These are phyloP conservation scores for Chaetomiaceae sp. DNA, from an alignment of 2,329 filamentous ascomycete genomes.

Conservation along the genomic window DNA sequence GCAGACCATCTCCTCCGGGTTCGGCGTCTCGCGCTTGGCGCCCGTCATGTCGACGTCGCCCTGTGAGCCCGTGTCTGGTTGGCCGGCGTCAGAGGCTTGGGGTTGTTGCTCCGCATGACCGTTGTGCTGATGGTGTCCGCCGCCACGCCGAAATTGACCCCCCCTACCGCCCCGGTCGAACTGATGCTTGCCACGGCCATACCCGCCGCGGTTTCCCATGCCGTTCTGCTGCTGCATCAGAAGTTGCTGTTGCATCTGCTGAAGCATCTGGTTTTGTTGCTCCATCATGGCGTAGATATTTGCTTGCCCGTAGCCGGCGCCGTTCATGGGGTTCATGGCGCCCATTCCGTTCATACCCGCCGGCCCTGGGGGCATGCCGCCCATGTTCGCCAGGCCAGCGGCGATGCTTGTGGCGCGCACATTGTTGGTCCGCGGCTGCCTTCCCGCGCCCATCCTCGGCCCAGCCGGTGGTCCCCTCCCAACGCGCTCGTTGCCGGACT, in stretches of 20 bases:
- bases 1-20: slow-evolving; percentile 68
- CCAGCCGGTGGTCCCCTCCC: slow-evolving; percentile 67
- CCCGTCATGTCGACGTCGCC: slow-evolving; percentile 58
- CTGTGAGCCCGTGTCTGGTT: slow-evolving; percentile 35
- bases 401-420: slow-evolving; percentile 48
- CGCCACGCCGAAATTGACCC: slow-evolving; percentile 49
- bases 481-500: slow-evolving; percentile 71
- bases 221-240: slow-evolving; percentile 46
- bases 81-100: slow-evolving; percentile 34
- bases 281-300: slow-evolving; percentile 73
- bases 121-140: slow-evolving; percentile 40
- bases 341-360: slow-evolving; percentile 37
- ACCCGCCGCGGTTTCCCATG: slow-evolving; percentile 35
- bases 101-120: slow-evolving; percentile 33
- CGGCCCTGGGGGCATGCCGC: slow-evolving; percentile 36
- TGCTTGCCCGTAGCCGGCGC: slow-evolving; percentile 38
- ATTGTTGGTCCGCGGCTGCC: slow-evolving; percentile 48
- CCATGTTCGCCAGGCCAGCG: slow-evolving; percentile 45
- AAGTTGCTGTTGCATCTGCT: slow-evolving; percentile 62
- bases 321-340: slow-evolving; percentile 32
- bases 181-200: slow-evolving; percentile 54
- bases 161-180: slow-evolving; percentile 67
- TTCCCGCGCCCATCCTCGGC: slow-evolving; percentile 53
- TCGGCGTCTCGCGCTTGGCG: slow-evolving; percentile 49
- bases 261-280: slow-evolving; percentile 84